Evolutionary conservation across 192 early-diverging fungal species (phyloP), one percentile per base, ranked within the genome.

Genomic region (Rhizoclosmatium sp.): DNA sequence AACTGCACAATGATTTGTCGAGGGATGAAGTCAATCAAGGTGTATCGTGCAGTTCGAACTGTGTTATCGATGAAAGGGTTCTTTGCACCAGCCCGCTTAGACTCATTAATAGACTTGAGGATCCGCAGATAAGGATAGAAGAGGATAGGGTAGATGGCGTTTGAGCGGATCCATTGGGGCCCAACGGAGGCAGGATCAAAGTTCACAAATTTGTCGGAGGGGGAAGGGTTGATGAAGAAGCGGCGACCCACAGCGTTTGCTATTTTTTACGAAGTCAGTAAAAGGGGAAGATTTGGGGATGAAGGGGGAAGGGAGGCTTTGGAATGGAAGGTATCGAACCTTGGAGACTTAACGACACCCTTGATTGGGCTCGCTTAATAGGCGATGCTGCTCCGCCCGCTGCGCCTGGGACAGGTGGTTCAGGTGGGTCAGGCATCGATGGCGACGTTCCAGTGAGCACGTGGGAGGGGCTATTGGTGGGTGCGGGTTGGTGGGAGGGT

Each of bases 31-130:
- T 83, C 81, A 51, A 78, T 82, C 42, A 90, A 40, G 7, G 77
- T 92, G 69, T 92, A 92, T 41, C 90, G 90, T 5, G 91, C 87
- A 7, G 91, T 92, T 16, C 91, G 86, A 45, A 92, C 87, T 10
- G 81, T 79, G 76, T 92, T 92, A 65, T 84, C 80, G 3, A 92
- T 56, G 58, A 80, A 80, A 7, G 79, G 79, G 44, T 69, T 64
- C 49, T 51, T 31, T 14, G 62, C 44, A 9, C 19, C 4, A 3
- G 41, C 16, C 44, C 45, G 12, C 39, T 46, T 59, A n/a, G 39
- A 14, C 0, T 42, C 42, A 9, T 69, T 16, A 59, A 68, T 2
- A 12, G 19, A 9, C 23, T 39, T 21, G n/a, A 80, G 39, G 5
- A 75, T 16, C 5, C 48, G 16, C 14, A 75, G 39, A 47, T 80